phyloP scores from a whole-genome alignment of 768 basidiomycete genomes.

The Lyophyllum decastes region DNA sequence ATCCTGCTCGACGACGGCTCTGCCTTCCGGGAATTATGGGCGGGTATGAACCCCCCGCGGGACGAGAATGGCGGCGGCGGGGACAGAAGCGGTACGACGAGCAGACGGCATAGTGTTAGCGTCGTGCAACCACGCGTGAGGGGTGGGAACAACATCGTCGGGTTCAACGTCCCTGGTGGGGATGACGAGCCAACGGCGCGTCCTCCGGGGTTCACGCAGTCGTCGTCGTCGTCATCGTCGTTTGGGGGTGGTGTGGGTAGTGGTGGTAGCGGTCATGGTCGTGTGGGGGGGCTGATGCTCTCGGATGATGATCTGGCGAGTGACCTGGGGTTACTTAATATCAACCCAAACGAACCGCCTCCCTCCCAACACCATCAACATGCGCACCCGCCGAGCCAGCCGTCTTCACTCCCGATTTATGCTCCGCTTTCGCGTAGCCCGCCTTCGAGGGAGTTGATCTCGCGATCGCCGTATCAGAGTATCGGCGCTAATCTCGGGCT shows the following conservation, averaged over 20 bases:
- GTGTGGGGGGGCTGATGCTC: conserved; percentile 68
- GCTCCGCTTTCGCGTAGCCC: conserved; percentile 69
- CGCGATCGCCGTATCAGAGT: conserved; percentile 47
- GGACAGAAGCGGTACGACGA: conserved; percentile 83
- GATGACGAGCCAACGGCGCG: conserved; percentile 27
- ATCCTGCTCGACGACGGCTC: conserved; percentile 76
- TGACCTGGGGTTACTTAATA: conserved; percentile 63
- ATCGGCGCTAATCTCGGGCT: conserved; percentile 43
- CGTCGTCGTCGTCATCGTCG: conserved; percentile 50
- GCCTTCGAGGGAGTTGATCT: conserved; percentile 50
- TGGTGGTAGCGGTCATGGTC: conserved; percentile 50
- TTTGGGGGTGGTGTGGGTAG: conserved; percentile 17
- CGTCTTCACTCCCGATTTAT: conserved; percentile 77
- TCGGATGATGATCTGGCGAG: conserved; percentile 81
- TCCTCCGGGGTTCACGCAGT: conserved; percentile 32
- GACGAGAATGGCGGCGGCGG: conserved; percentile 61
- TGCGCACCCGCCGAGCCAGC: conserved; percentile 64
- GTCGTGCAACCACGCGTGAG: conserved; percentile 75
- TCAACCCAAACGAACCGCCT: conserved; percentile 47
- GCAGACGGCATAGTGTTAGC: conserved; percentile 80
- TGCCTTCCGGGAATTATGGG: conserved; percentile 75
- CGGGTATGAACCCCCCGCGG: conserved; percentile 62
- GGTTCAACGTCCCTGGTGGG: conserved; percentile 62
- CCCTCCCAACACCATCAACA: conserved; percentile 39
- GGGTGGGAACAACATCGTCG: conserved; percentile 46